Conservation (phyloP, 345 rosid species). For the Abelmoschus esculentus region DNA sequence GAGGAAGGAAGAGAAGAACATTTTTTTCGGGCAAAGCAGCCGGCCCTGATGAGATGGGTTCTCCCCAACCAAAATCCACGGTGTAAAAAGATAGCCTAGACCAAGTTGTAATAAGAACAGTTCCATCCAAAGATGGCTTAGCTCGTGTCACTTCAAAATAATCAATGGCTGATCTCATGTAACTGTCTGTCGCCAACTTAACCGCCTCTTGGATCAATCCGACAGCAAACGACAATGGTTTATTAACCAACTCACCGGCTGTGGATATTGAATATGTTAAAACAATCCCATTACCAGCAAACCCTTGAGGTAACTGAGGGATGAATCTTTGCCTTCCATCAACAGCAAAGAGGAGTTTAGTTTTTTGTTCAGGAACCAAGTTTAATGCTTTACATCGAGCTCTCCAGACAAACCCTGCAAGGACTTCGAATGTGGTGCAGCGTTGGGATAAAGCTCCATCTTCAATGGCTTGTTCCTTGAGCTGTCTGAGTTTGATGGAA, state of each 20-base stretch:
- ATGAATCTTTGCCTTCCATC: conserved; percentile 49
- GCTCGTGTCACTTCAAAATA: conserved; percentile 73
- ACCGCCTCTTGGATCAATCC: conserved; percentile 55
- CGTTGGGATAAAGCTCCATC: conserved; percentile 38
- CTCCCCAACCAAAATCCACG: conserved; percentile 85
- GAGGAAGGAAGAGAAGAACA: conserved; percentile 66
- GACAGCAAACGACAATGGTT: conserved; percentile 44
- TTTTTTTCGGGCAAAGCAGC: conserved; percentile 85
- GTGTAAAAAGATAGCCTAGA: conserved; percentile 68
- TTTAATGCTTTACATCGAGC: conserved; percentile 58
- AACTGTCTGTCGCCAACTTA: conserved; percentile 53
- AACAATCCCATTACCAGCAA: conserved; percentile 70
- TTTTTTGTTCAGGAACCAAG: conserved; percentile 57
- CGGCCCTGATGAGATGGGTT: conserved; percentile 65
- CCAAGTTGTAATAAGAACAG: conserved; percentile 79
- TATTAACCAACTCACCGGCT: conserved; percentile 58
- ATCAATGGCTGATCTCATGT: conserved; percentile 83
- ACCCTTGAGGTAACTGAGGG: conserved; percentile 63
- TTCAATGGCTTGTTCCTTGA: conserved; percentile 44
- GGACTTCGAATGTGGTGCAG: conserved; percentile 72
- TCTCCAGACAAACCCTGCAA: conserved; percentile 73
- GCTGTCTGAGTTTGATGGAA: conserved; percentile 48
- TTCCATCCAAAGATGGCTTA: conserved; percentile 71
- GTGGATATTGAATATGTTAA: conserved; percentile 47
- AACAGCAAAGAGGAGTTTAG: conserved; percentile 76